Base-by-base conservation (phyloP, 306 rosid species). In the Ceratonia siliqua region DNA sequence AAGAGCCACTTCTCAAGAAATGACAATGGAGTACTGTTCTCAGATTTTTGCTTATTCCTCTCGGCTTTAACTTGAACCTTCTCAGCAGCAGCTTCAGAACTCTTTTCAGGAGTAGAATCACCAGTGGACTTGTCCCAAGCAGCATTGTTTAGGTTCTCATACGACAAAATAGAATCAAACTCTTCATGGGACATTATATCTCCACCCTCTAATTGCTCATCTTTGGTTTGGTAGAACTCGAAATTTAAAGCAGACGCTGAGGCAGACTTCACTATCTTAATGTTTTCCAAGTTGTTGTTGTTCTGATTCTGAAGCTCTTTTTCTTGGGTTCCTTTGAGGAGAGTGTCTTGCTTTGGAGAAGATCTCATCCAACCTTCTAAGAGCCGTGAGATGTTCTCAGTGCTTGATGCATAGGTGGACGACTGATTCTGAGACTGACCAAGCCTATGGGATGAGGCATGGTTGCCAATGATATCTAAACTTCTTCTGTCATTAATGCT, bases 291-390 rank as follows among this genome's bases (percentile, higher is more conserved):
- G 10, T 56, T 53, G 35, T 61, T 62, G 3, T 70, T 64, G 42
- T 52, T 39, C 75, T 54, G 79, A 42, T 52, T 39, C 75, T 54
- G 79, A 42, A 71, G 61, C 48, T 49, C 55, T 25, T 64, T 24
- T 18, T 67, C 41, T 43, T 49, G 58, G 24, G 65, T 10, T 61
- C 52, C 35, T 76, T 59, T 74, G 53, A 68, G 67, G 10, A 28
- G 70, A 15, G 73, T 15, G 6, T 62, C 33, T 0, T 62, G 49
- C 52, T 90, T 89, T 61, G 98, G 94, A n/a, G 99, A 89, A 62
- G 98, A 72, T 86, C 93, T 94, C 99, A 94, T 94, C 99, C 99
- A 94, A 56, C 96, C 96, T 82, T 94, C 90, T 12, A 94, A 74
- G n/a, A 94, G 96, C 14, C 99, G 87, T 10, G 98, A 94, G 59